Evolutionary conservation across 2,329 filamentous ascomycete species (phyloP).

Genomic region (Xylaria multiplex): DNA sequence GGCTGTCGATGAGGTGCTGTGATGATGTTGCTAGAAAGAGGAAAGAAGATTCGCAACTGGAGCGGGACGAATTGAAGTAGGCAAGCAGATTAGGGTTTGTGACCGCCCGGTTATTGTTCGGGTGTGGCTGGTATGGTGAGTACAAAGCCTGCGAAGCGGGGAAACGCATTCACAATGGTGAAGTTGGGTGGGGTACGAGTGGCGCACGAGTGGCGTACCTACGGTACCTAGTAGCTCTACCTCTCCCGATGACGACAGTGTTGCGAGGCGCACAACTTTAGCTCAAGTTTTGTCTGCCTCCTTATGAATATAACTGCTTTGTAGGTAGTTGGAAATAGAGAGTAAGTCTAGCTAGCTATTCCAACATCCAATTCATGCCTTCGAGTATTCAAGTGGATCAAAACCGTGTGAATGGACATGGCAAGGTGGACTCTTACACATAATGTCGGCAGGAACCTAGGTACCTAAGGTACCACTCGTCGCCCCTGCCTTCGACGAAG

Average conservation of each 20-base stretch:
- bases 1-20: constrained; percentile 49
- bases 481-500: not conserved
- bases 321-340: no score
- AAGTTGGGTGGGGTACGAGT: constrained; percentile 24
- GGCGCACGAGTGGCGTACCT: not conserved
- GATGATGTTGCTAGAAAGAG: constrained; percentile 47
- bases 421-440: no score
- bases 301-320: no score
- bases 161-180: not conserved
- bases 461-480: not conserved
- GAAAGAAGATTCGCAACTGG: constrained; percentile 37
- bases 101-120: constrained; percentile 45
- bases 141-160: constrained; percentile 7
- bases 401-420: no score
- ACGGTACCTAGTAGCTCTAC: not conserved
- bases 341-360: no score
- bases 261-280: not conserved
- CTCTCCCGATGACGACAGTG: constrained; percentile 23
- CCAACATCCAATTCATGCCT: no score
- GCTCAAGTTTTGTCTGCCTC: no score
- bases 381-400: no score
- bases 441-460: no score
- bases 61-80: constrained; percentile 46
- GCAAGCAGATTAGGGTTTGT: constrained; percentile 47
- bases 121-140: constrained; percentile 32